Percentiles rank a stretch among this genome's conserved stretches.
Evolutionary conservation across 805 yeast genomes (phyloP).

Genomic region (Candida khao-thaluensis): DNA sequence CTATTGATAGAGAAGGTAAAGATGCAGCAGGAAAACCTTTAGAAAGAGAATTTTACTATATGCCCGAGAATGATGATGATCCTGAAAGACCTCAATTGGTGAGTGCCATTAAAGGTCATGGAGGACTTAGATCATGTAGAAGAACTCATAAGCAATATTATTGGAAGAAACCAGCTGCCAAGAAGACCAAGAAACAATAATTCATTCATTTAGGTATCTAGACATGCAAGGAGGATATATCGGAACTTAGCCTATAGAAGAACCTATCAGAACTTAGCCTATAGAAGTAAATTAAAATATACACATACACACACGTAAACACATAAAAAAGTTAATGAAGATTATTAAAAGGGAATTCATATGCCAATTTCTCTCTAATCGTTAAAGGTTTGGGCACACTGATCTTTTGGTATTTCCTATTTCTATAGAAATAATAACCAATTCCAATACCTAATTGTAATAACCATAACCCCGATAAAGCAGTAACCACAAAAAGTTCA

Average conservation of each 20-base stretch:
- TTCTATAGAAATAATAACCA: slow-evolving; percentile 13
- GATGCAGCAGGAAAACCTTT: slow-evolving; percentile 96
- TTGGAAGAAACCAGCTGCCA: slow-evolving; percentile 63
- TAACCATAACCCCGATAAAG: slow-evolving; percentile 49
- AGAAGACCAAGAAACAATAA: too few species aligned
- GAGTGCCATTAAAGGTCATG: slow-evolving; percentile 74
- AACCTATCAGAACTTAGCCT: neutral
- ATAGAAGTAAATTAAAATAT: neutral
- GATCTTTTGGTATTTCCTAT: slow-evolving; percentile 14
- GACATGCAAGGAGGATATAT: too few species aligned
- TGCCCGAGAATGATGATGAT: slow-evolving; percentile 79
- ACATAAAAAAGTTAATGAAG: neutral
- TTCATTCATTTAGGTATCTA: too few species aligned
- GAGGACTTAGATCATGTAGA: slow-evolving; percentile 82
- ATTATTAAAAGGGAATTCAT: slow-evolving; percentile 25
- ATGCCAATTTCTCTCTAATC: slow-evolving; percentile 20
- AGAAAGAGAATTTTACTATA: slow-evolving; percentile 92
- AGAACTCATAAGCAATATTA: slow-evolving; percentile 89
- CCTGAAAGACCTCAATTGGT: slow-evolving; percentile 67
- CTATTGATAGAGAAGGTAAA: slow-evolving; percentile 83
- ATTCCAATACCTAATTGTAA: slow-evolving; percentile 43
- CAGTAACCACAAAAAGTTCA: slow-evolving; percentile 49
- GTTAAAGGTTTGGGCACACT: slow-evolving; percentile 30
- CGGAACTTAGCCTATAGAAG: too few species aligned
- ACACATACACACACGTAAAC: neutral